Evolutionary conservation across 345 rosid genomes (phyloP).

Genomic region (Salix udensis): DNA sequence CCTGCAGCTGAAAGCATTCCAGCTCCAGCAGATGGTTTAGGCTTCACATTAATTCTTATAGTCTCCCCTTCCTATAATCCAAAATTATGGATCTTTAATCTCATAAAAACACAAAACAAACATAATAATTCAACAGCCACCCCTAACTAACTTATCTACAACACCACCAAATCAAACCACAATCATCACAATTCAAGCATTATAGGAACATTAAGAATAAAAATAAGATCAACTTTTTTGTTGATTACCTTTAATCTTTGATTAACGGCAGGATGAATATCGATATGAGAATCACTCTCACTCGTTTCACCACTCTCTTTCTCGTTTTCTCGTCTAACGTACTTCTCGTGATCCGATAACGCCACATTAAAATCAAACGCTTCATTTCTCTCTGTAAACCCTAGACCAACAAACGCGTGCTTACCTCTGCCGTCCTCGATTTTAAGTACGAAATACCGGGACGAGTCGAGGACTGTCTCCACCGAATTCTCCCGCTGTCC

Average conservation of each 20-base stretch:
- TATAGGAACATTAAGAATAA: too few species aligned
- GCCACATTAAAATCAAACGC: slow-evolving; percentile 99
- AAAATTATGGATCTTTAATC: slow-evolving; percentile 6
- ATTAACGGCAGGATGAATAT: slow-evolving; percentile 96
- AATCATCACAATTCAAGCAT: too few species aligned
- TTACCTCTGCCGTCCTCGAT: slow-evolving; percentile 94
- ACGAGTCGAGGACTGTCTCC: slow-evolving; percentile 96
- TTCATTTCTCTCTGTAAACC: slow-evolving; percentile 87
- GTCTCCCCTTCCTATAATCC: slow-evolving; percentile 88
- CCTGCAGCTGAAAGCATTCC: slow-evolving; percentile 98
- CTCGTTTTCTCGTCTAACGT: slow-evolving; percentile 74
- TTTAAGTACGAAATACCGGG: slow-evolving; percentile 88
- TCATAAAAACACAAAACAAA: not conserved
- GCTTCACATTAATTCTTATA: slow-evolving; percentile 92
- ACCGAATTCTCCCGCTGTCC: slow-evolving; percentile 84
- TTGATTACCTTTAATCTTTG: slow-evolving; percentile 76
- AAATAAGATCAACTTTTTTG: not conserved
- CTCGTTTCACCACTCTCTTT: slow-evolving; percentile 63
- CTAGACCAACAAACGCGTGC: slow-evolving; percentile 94
- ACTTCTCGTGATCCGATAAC: slow-evolving; percentile 93
- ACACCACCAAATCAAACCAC: not conserved
- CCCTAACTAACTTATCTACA: not conserved
- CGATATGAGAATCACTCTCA: slow-evolving; percentile 65
- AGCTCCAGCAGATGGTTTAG: slow-evolving; percentile 72
- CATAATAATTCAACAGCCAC: not conserved